phyloP scores from a whole-genome alignment of 495 filamentous ascomycete genomes.

The Symbiotaphrina buchneri region DNA sequence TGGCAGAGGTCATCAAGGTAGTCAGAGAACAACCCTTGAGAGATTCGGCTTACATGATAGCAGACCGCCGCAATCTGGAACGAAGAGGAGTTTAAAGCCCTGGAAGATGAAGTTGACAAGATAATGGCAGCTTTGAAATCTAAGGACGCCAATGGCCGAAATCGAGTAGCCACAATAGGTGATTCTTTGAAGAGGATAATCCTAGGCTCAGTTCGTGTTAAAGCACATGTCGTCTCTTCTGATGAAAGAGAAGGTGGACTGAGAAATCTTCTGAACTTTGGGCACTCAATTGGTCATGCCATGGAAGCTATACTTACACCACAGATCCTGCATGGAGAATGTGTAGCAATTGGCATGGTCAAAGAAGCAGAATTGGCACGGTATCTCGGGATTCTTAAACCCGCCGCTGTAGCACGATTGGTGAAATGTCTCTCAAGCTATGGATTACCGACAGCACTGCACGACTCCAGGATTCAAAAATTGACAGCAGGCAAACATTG shows the following conservation, averaged over 20 bases:
- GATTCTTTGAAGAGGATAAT: conserved; percentile 69
- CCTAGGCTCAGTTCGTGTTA: conserved; percentile 69
- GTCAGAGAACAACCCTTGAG: not conserved
- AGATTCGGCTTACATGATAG: conserved; percentile 3
- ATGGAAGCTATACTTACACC: conserved; percentile 90
- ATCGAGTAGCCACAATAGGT: conserved; percentile 43
- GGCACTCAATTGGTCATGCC: conserved; percentile 94
- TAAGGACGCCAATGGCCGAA: conserved; percentile 24
- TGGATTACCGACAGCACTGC: conserved; percentile 65
- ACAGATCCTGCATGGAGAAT: conserved; percentile 86
- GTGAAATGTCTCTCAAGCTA: conserved; percentile 88
- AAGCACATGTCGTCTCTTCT: conserved; percentile 77
- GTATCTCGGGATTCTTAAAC: conserved; percentile 69
- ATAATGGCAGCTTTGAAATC: conserved; percentile 52
- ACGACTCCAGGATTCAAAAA: conserved; percentile 65
- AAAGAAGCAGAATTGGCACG: conserved; percentile 88
- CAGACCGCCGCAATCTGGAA: conserved; percentile 89
- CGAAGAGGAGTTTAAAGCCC: conserved; percentile 60
- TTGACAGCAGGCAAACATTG: conserved; percentile 75
- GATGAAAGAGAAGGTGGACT: conserved; percentile 92
- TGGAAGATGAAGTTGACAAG: conserved; percentile 57
- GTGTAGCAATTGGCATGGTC: conserved; percentile 93
- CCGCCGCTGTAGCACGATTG: conserved; percentile 70
- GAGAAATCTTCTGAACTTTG: conserved; percentile 89
- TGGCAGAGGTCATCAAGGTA: conserved; percentile 90